These are phyloP conservation scores for Teunomyces aglyptinius DNA, from an alignment of 805 yeast species.

Conservation along the genomic window DNA sequence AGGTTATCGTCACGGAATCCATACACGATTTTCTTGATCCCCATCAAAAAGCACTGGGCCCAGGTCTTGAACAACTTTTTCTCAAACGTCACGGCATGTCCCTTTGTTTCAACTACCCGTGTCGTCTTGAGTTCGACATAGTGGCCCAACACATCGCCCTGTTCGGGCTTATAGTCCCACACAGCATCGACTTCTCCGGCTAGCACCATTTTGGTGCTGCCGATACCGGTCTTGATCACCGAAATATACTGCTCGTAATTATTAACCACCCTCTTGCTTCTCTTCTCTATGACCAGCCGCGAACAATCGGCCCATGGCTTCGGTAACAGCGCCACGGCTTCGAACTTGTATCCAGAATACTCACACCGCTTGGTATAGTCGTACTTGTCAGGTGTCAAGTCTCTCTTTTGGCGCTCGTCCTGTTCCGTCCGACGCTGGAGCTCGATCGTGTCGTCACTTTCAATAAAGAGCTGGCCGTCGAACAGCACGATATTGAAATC, in stretches of 20 bases:
- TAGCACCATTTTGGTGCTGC: conserved; percentile 60
- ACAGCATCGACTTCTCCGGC: conserved; percentile 95
- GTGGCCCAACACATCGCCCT: conserved; percentile 56
- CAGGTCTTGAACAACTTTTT: conserved; percentile 75
- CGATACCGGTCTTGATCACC: conserved; percentile 84
- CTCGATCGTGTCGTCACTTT: conserved; percentile 45
- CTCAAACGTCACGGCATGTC: conserved; percentile 67
- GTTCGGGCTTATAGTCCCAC: conserved; percentile 71
- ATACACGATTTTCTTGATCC: conserved; percentile 74
- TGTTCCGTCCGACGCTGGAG: conserved; percentile 25
- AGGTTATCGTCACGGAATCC: conserved; percentile 83
- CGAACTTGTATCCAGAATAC: conserved; percentile 84
- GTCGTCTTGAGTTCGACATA: conserved; percentile 86
- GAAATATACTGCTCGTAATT: conserved; percentile 76
- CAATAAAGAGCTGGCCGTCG: conserved; percentile 74
- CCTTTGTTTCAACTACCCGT: conserved; percentile 50
- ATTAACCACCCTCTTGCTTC: conserved; percentile 59
- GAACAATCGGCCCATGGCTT: conserved; percentile 72
- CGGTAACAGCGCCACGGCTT: conserved; percentile 68
- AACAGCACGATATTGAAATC: conserved; percentile 63
- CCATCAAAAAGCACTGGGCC: conserved; percentile 91
- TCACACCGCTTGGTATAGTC: conserved; percentile 40
- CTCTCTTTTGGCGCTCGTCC: conserved; percentile 16
- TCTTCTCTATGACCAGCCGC: conserved; percentile 63
- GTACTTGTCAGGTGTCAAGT: conserved; percentile 19